A percentile compares a stretch with the other conserved stretches of the same genome.
phyloP scores from a whole-genome alignment of 257 asterid species.

The Vinca minor region DNA sequence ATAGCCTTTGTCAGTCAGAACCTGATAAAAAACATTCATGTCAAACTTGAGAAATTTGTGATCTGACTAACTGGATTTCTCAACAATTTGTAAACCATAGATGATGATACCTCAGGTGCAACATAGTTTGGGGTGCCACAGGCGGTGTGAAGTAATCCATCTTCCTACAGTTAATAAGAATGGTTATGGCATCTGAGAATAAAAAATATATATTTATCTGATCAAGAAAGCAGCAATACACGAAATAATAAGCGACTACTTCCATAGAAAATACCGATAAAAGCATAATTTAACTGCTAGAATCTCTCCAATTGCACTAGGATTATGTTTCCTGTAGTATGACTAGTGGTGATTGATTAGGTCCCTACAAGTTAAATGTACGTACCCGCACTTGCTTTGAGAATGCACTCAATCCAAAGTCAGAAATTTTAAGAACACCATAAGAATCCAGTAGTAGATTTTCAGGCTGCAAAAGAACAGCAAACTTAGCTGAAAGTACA shows the following conservation, averaged over 20 bases:
- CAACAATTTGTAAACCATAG: slow-evolving; percentile 2
- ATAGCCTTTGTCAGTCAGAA: slow-evolving; percentile 61
- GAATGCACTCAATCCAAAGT: slow-evolving; percentile 76
- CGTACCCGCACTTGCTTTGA: slow-evolving; percentile 66
- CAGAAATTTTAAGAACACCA: slow-evolving; percentile 66
- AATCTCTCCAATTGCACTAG: neutral
- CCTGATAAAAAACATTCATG: slow-evolving; percentile 31
- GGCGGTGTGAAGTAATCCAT: slow-evolving; percentile 75
- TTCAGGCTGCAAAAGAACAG: slow-evolving; percentile 59
- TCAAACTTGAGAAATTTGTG: slow-evolving; percentile 21
- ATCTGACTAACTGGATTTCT: slow-evolving; percentile 1
- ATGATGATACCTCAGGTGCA: slow-evolving; percentile 65
- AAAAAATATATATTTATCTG: neutral
- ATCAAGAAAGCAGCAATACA: neutral
- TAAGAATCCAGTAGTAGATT: slow-evolving; percentile 62
- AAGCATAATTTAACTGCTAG: neutral
- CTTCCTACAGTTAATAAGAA: slow-evolving; percentile 39
- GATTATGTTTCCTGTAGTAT: neutral
- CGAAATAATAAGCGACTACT: neutral
- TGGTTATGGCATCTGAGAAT: slow-evolving; percentile 3
- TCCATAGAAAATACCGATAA: neutral
- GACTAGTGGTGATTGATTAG: neutral
- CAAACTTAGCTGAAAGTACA: slow-evolving; percentile 9
- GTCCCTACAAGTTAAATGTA: neutral
- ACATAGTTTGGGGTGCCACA: slow-evolving; percentile 90